phyloP scores from a whole-genome alignment of 768 basidiomycete species.

The Pleurotus giganteus region DNA sequence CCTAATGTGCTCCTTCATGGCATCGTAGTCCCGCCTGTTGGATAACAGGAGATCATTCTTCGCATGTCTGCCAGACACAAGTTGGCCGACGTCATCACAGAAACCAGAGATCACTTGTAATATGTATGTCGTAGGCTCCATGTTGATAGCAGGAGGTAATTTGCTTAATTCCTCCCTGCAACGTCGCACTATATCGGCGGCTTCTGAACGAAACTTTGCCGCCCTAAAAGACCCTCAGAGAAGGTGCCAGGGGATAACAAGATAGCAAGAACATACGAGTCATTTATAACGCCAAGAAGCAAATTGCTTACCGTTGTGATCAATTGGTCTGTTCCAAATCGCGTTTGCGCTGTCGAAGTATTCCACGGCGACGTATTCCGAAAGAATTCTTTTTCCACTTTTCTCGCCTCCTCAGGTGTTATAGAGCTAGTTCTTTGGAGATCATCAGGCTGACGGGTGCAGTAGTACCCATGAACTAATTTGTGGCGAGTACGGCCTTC shows the following conservation, averaged over 20 bases:
- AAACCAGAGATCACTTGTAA: slow-evolving; percentile 32
- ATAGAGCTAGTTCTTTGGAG: slow-evolving; percentile 28
- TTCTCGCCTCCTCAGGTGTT: slow-evolving; percentile 28
- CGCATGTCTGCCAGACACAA: slow-evolving; percentile 25
- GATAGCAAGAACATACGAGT: slow-evolving; percentile 17
- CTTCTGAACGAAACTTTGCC: slow-evolving; percentile 20
- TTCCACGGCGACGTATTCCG: slow-evolving; percentile 33
- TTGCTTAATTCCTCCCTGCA: slow-evolving; percentile 23
- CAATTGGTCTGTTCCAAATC: slow-evolving; percentile 36
- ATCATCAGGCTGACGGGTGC: slow-evolving; percentile 41
- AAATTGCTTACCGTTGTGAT: slow-evolving; percentile 31
- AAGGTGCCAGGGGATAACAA: background rate
- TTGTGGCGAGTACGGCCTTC: slow-evolving; percentile 34
- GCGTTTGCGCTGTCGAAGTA: slow-evolving; percentile 17
- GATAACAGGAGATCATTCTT: slow-evolving; percentile 26
- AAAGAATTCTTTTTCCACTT: slow-evolving; percentile 35
- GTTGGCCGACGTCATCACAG: slow-evolving; percentile 24
- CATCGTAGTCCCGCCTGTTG: slow-evolving; percentile 23
- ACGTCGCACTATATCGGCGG: slow-evolving; percentile 19
- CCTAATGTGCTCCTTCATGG: slow-evolving; percentile 29
- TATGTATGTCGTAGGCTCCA: slow-evolving; percentile 36
- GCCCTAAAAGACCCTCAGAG: background rate
- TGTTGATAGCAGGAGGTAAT: slow-evolving; percentile 27
- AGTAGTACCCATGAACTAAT: slow-evolving; percentile 40
- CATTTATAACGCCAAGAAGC: slow-evolving; percentile 33